Percentiles rank a stretch among this genome's conserved stretches.
Conservation (phyloP, 176 grass and related monocot species). For the Poa pratensis region DNA sequence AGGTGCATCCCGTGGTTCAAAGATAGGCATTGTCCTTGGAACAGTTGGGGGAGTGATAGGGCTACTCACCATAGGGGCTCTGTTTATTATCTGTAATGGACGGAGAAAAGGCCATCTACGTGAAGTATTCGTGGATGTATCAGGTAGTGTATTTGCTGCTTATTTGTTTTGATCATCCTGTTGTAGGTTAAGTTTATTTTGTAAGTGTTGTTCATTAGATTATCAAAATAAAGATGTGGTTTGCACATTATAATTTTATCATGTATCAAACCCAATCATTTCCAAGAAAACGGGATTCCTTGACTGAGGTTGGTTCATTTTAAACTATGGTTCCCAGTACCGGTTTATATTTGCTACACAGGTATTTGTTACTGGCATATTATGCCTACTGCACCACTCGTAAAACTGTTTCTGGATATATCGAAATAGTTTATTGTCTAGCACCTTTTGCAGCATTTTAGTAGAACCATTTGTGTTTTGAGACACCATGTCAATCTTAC, state of each 20-base stretch:
- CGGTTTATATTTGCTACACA: background rate
- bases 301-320: constrained; percentile 5
- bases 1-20: constrained; percentile 72
- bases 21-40: constrained; percentile 78
- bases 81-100: constrained; percentile 76
- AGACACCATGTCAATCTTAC: background rate
- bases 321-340: background rate
- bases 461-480: constrained; percentile 16
- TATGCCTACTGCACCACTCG: constrained; percentile 5
- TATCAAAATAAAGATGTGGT: constrained; percentile 11
- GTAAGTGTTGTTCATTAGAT: constrained; percentile 9
- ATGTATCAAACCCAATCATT: background rate
- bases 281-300: background rate
- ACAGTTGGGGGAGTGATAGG: constrained; percentile 67
- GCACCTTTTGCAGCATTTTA: background rate
- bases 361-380: constrained; percentile 21
- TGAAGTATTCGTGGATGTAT: constrained; percentile 90
- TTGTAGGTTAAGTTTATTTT: background rate
- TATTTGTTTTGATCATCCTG: constrained; percentile 4
- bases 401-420: constrained; percentile 1
- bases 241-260: constrained; percentile 26
- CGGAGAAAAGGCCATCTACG: constrained; percentile 61
- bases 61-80: constrained; percentile 60
- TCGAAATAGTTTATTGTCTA: background rate
- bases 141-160: constrained; percentile 53